A percentile compares a stretch with the other conserved stretches of the same genome.
Conservation (phyloP, 441 rosid genomes). For the Geranium incanum region DNA sequence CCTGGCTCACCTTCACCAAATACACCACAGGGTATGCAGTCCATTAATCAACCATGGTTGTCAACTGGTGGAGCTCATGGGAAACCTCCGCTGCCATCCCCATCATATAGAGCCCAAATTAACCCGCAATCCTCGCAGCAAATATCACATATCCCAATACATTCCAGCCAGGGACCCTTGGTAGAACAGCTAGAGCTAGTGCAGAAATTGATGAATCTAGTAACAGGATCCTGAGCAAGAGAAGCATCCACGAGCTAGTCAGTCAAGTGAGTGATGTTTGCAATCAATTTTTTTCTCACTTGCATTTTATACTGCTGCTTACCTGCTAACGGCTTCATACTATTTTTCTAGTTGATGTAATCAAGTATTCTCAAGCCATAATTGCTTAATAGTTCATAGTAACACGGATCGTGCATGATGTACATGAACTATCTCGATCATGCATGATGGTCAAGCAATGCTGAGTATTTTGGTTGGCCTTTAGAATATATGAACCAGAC, state of each 20-base stretch:
- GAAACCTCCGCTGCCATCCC: slow-evolving; percentile 73
- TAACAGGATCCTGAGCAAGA: slow-evolving; percentile 62
- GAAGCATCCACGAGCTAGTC: slow-evolving; percentile 79
- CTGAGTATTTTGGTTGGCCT: not conserved
- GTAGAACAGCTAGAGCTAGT: slow-evolving; percentile 34
- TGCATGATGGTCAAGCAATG: too few species aligned
- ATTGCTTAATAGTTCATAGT: not conserved
- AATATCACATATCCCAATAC: slow-evolving; percentile 49
- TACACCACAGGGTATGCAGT: slow-evolving; percentile 45
- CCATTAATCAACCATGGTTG: slow-evolving; percentile 75
- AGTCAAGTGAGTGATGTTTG: slow-evolving; percentile 51
- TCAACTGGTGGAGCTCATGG: slow-evolving; percentile 58
- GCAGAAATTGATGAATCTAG: slow-evolving; percentile 52
- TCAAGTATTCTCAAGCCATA: not conserved
- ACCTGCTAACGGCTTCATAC: slow-evolving; percentile 2
- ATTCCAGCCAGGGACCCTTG: slow-evolving; percentile 37
- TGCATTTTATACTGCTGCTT: slow-evolving; percentile 4
- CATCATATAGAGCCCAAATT: slow-evolving; percentile 57
- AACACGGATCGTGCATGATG: not conserved
- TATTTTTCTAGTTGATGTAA: not conserved
- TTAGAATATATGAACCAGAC: not conserved
- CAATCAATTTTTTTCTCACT: not conserved
- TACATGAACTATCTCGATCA: not conserved
- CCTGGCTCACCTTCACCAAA: slow-evolving; percentile 45
- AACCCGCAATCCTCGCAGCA: slow-evolving; percentile 64